Evolutionary conservation across 108 stramenopile genomes (phyloP).

Genomic region (Cyclotella choctawhatcheeana): DNA sequence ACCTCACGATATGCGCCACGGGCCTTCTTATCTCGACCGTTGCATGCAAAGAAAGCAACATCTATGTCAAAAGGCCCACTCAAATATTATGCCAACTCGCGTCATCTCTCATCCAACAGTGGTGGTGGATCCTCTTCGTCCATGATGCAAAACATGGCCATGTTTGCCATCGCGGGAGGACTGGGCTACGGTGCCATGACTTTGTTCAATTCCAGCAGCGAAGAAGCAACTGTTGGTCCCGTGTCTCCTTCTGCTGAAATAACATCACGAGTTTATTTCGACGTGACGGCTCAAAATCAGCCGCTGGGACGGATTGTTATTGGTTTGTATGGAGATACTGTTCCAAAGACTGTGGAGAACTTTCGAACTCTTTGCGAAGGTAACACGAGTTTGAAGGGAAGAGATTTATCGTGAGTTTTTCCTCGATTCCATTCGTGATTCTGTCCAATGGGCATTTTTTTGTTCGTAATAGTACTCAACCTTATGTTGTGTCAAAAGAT

Average conservation of each 20-base stretch:
- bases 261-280: conserved; percentile 81
- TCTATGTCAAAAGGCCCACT: not conserved
- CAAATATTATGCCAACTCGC: not conserved
- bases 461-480: too few relatives aligned
- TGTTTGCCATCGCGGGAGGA: conserved; percentile 52
- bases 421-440: conserved; percentile 12
- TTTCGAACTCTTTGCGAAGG: conserved; percentile 84
- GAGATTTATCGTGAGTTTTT: conserved; percentile 45
- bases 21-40: too few relatives aligned
- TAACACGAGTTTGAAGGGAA: conserved; percentile 60
- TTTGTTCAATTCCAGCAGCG: conserved; percentile 25
- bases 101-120: not conserved
- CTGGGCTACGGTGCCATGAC: conserved; percentile 49
- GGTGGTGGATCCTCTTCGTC: conserved; percentile 15
- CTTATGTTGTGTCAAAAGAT: conserved; percentile 65
- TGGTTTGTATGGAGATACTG: conserved; percentile 89
- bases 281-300: conserved; percentile 77
- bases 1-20: conserved; percentile 3
- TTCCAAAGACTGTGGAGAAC: conserved; percentile 90
- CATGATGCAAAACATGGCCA: conserved; percentile 50
- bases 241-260: conserved; percentile 35
- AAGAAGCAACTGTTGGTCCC: not conserved
- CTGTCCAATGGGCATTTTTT: too few relatives aligned
- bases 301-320: conserved; percentile 88
- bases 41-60: too few relatives aligned